These are phyloP conservation scores for Colletotrichum destructivum DNA, from an alignment of 2,329 filamentous ascomycete species.

Conservation along the genomic window DNA sequence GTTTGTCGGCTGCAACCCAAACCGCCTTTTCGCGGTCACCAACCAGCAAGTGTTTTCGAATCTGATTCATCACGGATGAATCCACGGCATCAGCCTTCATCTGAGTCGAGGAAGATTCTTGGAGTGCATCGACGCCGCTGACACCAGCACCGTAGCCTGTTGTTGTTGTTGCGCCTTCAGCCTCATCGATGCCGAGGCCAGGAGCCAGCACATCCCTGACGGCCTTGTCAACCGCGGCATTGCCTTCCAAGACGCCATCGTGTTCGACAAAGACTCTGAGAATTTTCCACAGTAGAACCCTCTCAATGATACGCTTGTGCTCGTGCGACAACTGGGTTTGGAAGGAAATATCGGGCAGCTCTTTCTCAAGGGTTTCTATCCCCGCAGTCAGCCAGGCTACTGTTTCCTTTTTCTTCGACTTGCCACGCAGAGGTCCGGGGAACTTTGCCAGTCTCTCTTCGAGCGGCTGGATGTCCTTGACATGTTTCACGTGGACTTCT, in stretches of 20 bases:
- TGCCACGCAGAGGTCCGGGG: constrained; percentile 89
- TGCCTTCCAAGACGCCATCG: constrained; percentile 86
- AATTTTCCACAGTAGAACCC: constrained; percentile 89
- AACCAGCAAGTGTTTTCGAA: constrained; percentile 80
- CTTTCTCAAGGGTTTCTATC: constrained; percentile 81
- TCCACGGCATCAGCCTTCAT: constrained; percentile 78
- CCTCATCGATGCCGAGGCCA: constrained; percentile 53
- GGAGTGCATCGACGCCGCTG: constrained; percentile 46
- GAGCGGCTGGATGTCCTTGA: constrained; percentile 81
- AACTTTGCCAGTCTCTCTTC: constrained; percentile 84
- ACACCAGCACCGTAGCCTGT: constrained; percentile 45
- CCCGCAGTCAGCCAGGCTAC: constrained; percentile 83
- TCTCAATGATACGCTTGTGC: constrained; percentile 83
- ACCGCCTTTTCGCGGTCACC: constrained; percentile 93
- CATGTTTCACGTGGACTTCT: constrained; percentile 82
- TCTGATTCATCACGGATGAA: constrained; percentile 76
- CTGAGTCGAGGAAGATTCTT: constrained; percentile 49
- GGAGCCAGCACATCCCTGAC: constrained; percentile 83
- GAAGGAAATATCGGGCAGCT: constrained; percentile 64
- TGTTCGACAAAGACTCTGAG: constrained; percentile 86
- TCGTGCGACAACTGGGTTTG: constrained; percentile 67
- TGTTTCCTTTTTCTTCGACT: constrained; percentile 96
- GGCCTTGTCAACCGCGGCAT: constrained; percentile 78
- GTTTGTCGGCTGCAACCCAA: constrained; percentile 93
- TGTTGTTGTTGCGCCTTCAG: constrained; percentile 40